A percentile compares a stretch with the other conserved stretches of the same genome.
Evolutionary conservation across 2,329 filamentous ascomycete genomes (phyloP).

Genomic region (Canariomyces notabilis): DNA sequence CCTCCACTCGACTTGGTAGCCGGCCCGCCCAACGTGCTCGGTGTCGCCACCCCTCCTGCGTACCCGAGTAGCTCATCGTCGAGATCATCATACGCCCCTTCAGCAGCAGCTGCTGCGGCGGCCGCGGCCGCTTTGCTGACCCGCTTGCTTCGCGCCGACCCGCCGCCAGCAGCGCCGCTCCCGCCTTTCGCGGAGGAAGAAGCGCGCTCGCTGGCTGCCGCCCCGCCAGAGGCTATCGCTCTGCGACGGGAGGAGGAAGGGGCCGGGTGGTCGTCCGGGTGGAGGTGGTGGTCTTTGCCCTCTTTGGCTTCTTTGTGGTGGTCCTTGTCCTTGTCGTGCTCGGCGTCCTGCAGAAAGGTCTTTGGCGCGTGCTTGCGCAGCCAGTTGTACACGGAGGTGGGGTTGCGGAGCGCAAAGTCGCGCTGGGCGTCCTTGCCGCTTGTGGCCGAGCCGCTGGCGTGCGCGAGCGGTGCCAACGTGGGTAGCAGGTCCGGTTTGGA

Average conservation of each 20-base stretch:
- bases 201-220: slow-evolving; percentile 19
- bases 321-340: slow-evolving; percentile 47
- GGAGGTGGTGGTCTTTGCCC: slow-evolving; percentile 28
- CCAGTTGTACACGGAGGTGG: slow-evolving; percentile 94
- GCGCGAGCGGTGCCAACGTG: slow-evolving; percentile 46
- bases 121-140: slow-evolving; percentile 9
- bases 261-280: slow-evolving; percentile 16
- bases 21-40: slow-evolving; percentile 26
- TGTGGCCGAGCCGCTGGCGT: slow-evolving; percentile 34
- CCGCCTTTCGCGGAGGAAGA: too few species aligned
- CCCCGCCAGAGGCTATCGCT: slow-evolving; percentile 32
- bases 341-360: slow-evolving; percentile 75
- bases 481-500: slow-evolving; percentile 35
- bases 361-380: slow-evolving; percentile 78
- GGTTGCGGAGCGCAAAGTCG: slow-evolving; percentile 64
- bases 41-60: slow-evolving; percentile 29
- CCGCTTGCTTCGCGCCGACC: slow-evolving; percentile 18
- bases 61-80: slow-evolving; percentile 20
- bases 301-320: slow-evolving; percentile 38
- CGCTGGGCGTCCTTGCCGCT: slow-evolving; percentile 36
- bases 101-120: slow-evolving; percentile 1
- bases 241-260: slow-evolving; percentile 25
- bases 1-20: too few species aligned
- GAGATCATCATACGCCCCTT: slow-evolving; percentile 10
- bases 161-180: background rate